Conservation (phyloP, 1,284 basidiomycete genomes). For the Ganoderma leucocontextum region DNA sequence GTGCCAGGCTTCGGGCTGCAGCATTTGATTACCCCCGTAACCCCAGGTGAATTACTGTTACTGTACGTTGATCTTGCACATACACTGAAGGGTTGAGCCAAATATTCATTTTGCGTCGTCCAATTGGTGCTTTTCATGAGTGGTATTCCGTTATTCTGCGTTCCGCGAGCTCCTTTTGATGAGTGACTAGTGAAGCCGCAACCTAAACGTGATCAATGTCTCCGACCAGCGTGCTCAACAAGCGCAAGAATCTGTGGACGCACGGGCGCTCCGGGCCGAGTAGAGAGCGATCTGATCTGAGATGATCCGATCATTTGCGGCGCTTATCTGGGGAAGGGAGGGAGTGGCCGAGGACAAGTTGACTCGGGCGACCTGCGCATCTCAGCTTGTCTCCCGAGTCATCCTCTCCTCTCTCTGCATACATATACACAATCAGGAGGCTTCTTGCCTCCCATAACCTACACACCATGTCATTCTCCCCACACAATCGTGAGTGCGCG, state of each 20-base stretch:
- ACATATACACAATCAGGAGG: constrained; percentile 9
- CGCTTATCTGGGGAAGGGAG: constrained; percentile 28
- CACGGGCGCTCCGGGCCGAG: constrained; percentile 5
- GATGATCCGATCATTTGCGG: constrained; percentile 31
- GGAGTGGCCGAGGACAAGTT: constrained; percentile 19
- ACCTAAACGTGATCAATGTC: no score
- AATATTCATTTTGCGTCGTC: no score
- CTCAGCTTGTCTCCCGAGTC: constrained; percentile 4
- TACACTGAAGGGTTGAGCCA: no score
- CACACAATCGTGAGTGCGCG: constrained; percentile 71
- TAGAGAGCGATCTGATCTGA: constrained; percentile 22
- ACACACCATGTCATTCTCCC: constrained; percentile 67
- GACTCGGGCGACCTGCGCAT: constrained; percentile 24
- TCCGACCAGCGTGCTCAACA: no score
- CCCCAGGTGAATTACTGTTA: neutral
- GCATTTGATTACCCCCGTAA: neutral
- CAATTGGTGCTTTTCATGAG: no score
- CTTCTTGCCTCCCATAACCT: neutral
- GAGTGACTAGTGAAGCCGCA: no score
- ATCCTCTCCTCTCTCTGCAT: constrained; percentile 1
- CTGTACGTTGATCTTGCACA: no score
- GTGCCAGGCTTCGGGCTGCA: neutral
- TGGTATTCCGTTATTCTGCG: no score
- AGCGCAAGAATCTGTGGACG: neutral
- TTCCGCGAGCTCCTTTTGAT: no score